Conservation (phyloP, 768 basidiomycete species). For the Serendipita sp. region DNA sequence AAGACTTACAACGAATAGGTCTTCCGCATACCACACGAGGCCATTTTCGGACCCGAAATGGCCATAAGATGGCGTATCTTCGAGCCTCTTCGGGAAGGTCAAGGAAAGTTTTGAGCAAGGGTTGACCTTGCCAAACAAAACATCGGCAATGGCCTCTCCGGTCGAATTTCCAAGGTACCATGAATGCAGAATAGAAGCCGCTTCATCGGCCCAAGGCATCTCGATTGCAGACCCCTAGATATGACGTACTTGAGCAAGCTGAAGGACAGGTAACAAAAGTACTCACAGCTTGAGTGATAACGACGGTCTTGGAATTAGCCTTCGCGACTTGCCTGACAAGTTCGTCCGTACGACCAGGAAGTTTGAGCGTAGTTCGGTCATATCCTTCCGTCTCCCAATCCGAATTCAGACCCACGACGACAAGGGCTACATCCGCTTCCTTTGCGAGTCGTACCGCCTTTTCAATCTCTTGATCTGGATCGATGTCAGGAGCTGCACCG, state of each 20-base stretch:
- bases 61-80: conserved; percentile 54
- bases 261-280: too few species aligned
- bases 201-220: conserved; percentile 36
- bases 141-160: conserved; percentile 40
- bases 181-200: conserved; percentile 14
- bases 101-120: conserved; percentile 41
- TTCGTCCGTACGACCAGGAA: conserved; percentile 34
- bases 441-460: conserved; percentile 21
- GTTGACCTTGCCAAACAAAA: conserved; percentile 43
- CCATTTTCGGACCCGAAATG: conserved; percentile 59
- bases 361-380: conserved; percentile 15
- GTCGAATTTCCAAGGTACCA: conserved; percentile 29
- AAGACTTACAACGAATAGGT: conserved; percentile 40
- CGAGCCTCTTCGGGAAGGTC: conserved; percentile 41
- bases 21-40: conserved; percentile 45
- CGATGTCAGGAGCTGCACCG: conserved; percentile 26
- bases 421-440: conserved; percentile 23
- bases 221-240: conserved; percentile 24
- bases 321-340: conserved; percentile 32
- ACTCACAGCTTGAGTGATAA: conserved; percentile 38
- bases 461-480: conserved; percentile 25
- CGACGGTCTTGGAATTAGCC: conserved; percentile 37
- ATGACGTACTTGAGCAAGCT: background rate
- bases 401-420: conserved; percentile 39
- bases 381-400: conserved; percentile 24